Base-by-base conservation (phyloP, 2,329 filamentous ascomycete species). In the Bipolaris oryzae region DNA sequence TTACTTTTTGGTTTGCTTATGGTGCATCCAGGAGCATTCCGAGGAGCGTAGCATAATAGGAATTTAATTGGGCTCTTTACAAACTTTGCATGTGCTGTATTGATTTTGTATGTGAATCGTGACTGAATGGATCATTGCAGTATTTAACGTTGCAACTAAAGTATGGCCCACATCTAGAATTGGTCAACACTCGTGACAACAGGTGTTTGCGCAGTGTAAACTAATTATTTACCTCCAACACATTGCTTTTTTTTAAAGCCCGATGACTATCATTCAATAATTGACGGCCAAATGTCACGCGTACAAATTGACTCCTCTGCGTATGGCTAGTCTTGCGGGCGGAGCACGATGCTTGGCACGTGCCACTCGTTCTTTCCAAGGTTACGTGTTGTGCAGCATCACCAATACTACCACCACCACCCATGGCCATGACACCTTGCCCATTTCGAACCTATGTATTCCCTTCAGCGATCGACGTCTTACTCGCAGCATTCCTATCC, bases 381-480 rank as follows among this genome's bases (percentile, higher is more conserved):
- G 37, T 58, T 56, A 59, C 62, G 53, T 56, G 55, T 50, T 50
- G 49, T 53, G 53, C 47, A 39, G 46, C 50, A 59, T 42, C 38
- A 60, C 48, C 57, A 39, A 46, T 48, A 59, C 45, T 31, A 60
- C 48, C 55, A 39, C 49, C 50, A 59, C 45, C 38, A 60, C 48
- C 57, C 53, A 63, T 55, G 21, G 60, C 52, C 42, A 59, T 64
- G 50, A 56, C 61, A 62, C 57, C 48, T 51, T 57, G 52, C 55
- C 53, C 60, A 54, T 41, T 46, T 37, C 51, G 53, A 57, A 55
- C 55, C 52, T 48, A 70, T 68, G 66, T 61, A 62, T 67, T 58
- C 51, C 54, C 33, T 42, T 41, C 53, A 63, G 51, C 51, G 45
- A 38, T 35, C 37, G 52, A 50, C 44, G 41, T 28, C 49, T 28